phyloP scores from a whole-genome alignment of 2,329 filamentous ascomycete genomes.

The Cladosporium sp. region DNA sequence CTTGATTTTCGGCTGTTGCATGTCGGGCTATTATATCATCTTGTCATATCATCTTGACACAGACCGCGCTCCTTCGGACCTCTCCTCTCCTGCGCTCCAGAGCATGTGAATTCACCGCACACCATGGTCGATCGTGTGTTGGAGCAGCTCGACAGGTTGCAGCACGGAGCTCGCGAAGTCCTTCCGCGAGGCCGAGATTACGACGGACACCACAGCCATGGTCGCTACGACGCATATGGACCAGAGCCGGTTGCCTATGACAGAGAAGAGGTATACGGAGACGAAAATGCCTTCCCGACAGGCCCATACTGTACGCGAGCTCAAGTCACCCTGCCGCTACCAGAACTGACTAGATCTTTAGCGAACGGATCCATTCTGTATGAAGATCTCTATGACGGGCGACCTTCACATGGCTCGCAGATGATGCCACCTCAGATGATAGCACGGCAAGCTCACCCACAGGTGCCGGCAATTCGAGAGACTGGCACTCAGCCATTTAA shows the following conservation, averaged over 20 bases:
- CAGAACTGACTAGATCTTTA: not conserved
- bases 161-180: constrained; percentile 18
- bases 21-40: not conserved
- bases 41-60: not conserved
- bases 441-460: not conserved
- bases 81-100: not conserved
- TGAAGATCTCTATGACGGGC: not conserved
- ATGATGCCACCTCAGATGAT: not conserved
- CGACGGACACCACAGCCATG: constrained; percentile 10
- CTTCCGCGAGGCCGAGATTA: not conserved
- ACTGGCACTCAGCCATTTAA: not conserved
- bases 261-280: not conserved
- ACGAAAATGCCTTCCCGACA: not conserved
- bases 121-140: constrained; percentile 24
- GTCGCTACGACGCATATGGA: constrained; percentile 10
- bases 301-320: not conserved
- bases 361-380: not conserved
- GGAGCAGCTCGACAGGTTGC: constrained; percentile 26
- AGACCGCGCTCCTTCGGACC: not conserved
- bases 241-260: not conserved
- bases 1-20: not conserved
- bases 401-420: not conserved
- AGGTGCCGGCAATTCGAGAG: not conserved
- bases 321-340: not conserved
- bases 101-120: not conserved